These are phyloP conservation scores for Shiraia sp. DNA, from an alignment of 2,329 filamentous ascomycete species.

Conservation along the genomic window DNA sequence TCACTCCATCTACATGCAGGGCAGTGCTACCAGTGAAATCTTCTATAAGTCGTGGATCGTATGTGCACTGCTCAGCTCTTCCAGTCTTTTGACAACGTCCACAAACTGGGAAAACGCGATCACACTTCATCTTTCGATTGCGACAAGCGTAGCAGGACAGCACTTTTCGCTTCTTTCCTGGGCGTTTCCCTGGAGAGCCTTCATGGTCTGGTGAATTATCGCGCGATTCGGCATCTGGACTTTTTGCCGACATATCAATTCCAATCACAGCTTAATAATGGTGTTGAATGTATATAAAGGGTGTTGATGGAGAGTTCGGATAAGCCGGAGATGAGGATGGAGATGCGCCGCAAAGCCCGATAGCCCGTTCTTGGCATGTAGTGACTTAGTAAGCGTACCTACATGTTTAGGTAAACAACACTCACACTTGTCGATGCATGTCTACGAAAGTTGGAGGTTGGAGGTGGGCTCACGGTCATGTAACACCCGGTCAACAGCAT, in stretches of 20 bases:
- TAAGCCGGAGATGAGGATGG: conserved; percentile 24
- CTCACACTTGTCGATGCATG: too few species aligned
- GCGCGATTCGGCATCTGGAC: conserved; percentile 32
- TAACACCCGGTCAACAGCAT: too few species aligned
- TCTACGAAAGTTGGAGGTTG: too few species aligned
- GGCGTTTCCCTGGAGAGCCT: conserved; percentile 44
- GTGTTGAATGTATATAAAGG: not conserved
- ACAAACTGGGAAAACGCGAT: conserved; percentile 50
- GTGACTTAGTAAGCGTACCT: too few species aligned
- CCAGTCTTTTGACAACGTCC: conserved; percentile 50
- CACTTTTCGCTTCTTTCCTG: conserved; percentile 49
- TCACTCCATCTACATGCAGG: conserved; percentile 23
- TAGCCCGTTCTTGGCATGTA: too few species aligned
- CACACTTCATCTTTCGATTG: conserved; percentile 53
- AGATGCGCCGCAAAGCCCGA: conserved; percentile 6
- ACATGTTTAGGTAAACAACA: too few species aligned
- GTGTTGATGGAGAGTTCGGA: conserved; percentile 19
- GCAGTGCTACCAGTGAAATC: conserved; percentile 24
- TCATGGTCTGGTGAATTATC: conserved; percentile 35
- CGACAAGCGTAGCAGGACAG: conserved; percentile 53
- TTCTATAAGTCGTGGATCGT: conserved; percentile 44
- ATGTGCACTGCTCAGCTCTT: conserved; percentile 48
- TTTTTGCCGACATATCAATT: conserved; percentile 31
- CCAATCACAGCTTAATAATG: not conserved
- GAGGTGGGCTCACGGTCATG: too few species aligned